These are phyloP conservation scores for Chamaecyparis obtusa DNA, from an alignment of 75 land plant genomes.

Conservation along the genomic window DNA sequence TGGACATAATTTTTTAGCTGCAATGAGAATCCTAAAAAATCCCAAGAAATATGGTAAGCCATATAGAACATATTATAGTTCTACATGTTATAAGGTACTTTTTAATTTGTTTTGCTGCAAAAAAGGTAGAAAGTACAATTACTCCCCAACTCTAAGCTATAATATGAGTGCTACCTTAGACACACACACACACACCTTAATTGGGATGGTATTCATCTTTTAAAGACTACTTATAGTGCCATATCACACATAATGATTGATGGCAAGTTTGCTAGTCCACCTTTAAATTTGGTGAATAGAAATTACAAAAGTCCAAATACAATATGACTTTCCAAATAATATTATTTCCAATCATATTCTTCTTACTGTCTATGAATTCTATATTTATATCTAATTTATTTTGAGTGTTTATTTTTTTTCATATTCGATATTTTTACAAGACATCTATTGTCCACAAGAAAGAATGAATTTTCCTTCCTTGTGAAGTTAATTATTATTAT, in stretches of 20 bases:
- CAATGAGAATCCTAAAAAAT: background rate
- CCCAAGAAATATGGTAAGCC: background rate
- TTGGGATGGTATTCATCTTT: constrained; percentile 69
- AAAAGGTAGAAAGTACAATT: constrained; percentile 46
- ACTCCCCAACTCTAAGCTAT: constrained; percentile 25
- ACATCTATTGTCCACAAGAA: too few relatives aligned
- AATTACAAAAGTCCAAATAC: background rate
- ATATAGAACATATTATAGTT: too few relatives aligned
- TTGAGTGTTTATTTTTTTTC: too few relatives aligned
- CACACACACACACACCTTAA: constrained; percentile 36
- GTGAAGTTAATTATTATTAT: too few relatives aligned
- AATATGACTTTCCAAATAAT: background rate
- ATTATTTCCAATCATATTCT: too few relatives aligned
- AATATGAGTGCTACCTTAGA: constrained; percentile 26
- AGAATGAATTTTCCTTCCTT: too few relatives aligned
- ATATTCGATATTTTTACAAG: too few relatives aligned
- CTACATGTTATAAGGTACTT: background rate
- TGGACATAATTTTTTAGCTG: background rate
- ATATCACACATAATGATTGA: background rate
- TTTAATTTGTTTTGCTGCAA: constrained; percentile 32
- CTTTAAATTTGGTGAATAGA: background rate
- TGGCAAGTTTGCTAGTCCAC: background rate
- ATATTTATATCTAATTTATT: too few relatives aligned
- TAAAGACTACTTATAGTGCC: constrained; percentile 33
- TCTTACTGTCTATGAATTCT: too few relatives aligned